Evolutionary conservation across 2,329 filamentous ascomycete genomes (phyloP).

Genomic region (Ascochyta clinopodiicola): DNA sequence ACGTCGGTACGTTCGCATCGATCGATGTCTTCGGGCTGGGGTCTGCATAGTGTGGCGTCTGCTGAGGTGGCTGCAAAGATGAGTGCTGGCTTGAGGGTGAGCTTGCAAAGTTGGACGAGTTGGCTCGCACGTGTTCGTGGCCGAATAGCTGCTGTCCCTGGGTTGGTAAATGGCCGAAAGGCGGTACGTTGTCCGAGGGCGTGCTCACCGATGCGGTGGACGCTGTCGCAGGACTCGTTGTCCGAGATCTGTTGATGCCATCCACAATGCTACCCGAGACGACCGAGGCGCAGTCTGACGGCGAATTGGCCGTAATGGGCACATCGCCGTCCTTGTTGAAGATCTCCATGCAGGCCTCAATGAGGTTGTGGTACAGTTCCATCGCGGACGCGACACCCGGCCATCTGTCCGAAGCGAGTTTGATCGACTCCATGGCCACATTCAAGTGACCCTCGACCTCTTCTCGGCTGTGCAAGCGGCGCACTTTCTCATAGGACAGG

Average conservation of each 20-base stretch:
- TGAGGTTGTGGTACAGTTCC: constrained; percentile 84
- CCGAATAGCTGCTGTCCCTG: constrained; percentile 40
- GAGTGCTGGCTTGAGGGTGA: constrained; percentile 30
- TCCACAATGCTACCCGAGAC: constrained; percentile 50
- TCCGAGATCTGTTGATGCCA: constrained; percentile 52
- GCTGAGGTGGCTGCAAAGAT: constrained; percentile 38
- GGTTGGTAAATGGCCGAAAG: constrained; percentile 49
- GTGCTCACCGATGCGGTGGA: constrained; percentile 49
- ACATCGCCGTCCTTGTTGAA: constrained; percentile 71
- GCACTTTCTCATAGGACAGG: constrained; percentile 84
- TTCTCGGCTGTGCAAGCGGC: constrained; percentile 72
- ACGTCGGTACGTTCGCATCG: constrained; percentile 37
- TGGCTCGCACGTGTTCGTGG: constrained; percentile 31
- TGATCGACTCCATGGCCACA: constrained; percentile 78
- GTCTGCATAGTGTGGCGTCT: constrained; percentile 36
- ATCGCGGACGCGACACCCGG: constrained; percentile 86
- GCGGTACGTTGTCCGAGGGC: constrained; percentile 42
- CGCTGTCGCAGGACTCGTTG: constrained; percentile 53
- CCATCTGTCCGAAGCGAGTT: constrained; percentile 85
- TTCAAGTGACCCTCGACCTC: constrained; percentile 79
- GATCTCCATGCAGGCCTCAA: constrained; percentile 84
- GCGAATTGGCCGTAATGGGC: constrained; percentile 56
- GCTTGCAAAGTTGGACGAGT: constrained; percentile 24
- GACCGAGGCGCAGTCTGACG: constrained; percentile 55
- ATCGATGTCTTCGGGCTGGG: constrained; percentile 40